A percentile compares a stretch with the other conserved stretches of the same genome.
phyloP scores from a whole-genome alignment of 192 early-diverging fungal species.

The Coemansia biformis region DNA sequence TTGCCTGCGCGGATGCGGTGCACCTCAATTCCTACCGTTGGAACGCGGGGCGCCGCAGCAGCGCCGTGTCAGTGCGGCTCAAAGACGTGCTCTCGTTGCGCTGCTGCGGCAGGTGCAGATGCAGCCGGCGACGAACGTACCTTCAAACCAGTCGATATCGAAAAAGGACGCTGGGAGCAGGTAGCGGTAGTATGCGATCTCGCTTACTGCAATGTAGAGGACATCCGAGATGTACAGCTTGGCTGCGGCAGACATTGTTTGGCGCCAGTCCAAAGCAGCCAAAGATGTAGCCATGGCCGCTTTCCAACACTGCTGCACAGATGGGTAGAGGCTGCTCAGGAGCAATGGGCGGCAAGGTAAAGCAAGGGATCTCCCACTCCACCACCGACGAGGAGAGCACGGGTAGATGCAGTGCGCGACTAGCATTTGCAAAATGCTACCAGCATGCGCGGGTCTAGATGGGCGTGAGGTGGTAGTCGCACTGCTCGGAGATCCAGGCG shows the following conservation, averaged over 20 bases:
- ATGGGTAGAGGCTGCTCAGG: no score
- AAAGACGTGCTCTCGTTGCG: no score
- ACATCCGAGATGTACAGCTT: conserved; percentile 19
- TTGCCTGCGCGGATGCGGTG: conserved; percentile 22
- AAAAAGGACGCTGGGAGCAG: conserved; percentile 36
- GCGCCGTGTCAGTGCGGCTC: no score
- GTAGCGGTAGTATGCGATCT: conserved; percentile 39
- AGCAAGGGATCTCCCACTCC: no score
- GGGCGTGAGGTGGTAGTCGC: conserved; percentile 29
- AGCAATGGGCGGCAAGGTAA: no score
- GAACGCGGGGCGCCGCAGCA: no score
- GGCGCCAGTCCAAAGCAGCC: no score
- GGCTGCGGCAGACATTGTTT: not conserved
- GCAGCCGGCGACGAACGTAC: not conserved
- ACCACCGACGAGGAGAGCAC: not conserved
- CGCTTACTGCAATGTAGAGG: conserved; percentile 26
- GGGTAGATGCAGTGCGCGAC: not conserved
- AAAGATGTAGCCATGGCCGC: no score
- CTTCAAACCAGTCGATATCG: conserved; percentile 17
- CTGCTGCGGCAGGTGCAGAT: no score
- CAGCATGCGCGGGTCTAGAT: conserved; percentile 1
- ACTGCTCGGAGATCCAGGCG: conserved; percentile 44
- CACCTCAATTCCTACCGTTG: conserved; percentile 2
- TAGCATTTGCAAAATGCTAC: conserved; percentile 15
- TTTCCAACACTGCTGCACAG: no score